Percentiles rank a stretch among this genome's conserved stretches.
Evolutionary conservation across 257 asterid genomes (phyloP).

Genomic region (Mentha longifolia): DNA sequence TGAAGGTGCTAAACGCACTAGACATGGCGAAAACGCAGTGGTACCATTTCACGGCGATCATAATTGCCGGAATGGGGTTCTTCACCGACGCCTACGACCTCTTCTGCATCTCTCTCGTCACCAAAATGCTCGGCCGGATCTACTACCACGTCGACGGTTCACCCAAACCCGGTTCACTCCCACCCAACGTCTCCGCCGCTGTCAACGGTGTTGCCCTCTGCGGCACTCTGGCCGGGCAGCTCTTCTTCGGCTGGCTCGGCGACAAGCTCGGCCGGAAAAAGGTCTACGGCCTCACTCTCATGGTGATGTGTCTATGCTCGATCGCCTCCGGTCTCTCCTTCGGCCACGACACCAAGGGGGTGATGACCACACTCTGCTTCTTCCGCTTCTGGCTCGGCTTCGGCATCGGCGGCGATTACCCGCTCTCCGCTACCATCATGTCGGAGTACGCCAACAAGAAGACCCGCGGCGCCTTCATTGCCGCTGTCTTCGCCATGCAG

Average conservation of each 20-base stretch:
- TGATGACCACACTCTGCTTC: constrained; percentile 56
- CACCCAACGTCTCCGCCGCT: constrained; percentile 54
- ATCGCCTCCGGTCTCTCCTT: constrained; percentile 55
- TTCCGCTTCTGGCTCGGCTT: constrained; percentile 58
- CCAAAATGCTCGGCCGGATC: constrained; percentile 57
- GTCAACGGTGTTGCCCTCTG: constrained; percentile 57
- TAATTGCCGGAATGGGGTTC: constrained; percentile 61
- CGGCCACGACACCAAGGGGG: constrained; percentile 39
- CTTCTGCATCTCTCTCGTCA: constrained; percentile 58
- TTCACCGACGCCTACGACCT: constrained; percentile 62
- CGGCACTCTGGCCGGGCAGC: too few species aligned
- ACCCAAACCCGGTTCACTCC: constrained; percentile 47
- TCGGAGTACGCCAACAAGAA: constrained; percentile 56
- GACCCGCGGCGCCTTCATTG: constrained; percentile 52
- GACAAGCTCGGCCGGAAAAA: constrained; percentile 50
- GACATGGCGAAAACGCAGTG: constrained; percentile 58
- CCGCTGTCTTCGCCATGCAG: constrained; percentile 60
- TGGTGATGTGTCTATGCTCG: constrained; percentile 53
- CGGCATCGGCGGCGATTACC: constrained; percentile 61
- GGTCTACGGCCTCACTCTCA: constrained; percentile 44
- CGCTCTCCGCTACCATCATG: constrained; percentile 60
- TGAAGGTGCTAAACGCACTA: constrained; percentile 49
- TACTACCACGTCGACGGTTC: constrained; percentile 43
- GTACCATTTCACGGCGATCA: constrained; percentile 60
- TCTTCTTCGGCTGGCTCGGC: constrained; percentile 54